Evolutionary conservation across 2,329 filamentous ascomycete species (phyloP), one percentile per base, ranked within the genome.

Genomic region (Penicillium thymicola): DNA sequence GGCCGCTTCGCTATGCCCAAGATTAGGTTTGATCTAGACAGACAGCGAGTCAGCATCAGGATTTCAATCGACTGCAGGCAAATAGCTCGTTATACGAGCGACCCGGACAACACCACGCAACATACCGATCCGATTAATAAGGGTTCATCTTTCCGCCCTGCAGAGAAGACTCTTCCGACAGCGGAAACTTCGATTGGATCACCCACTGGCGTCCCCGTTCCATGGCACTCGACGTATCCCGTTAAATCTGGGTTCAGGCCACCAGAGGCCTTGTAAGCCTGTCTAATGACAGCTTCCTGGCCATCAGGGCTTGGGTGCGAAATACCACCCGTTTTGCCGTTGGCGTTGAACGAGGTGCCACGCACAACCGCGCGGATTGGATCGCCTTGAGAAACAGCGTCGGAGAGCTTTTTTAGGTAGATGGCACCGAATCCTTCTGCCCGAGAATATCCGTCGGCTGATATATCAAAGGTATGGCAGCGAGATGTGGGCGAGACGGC

Each of bases 21-120:
- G 55, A 16, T 58, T 63, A 27, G 75, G 70, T 59, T 78, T 79
- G 9, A 71, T 14, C 30, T 34, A 34, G 30, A 34, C 30, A 34
- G 13, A 14, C 13, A 34, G 13, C 13, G 30, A 34, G 30, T 34
- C 14, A 34, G 30, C 13, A 34, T 34, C 30, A 1, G 5, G 13
- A 14, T 34, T 13, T 34, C 13, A 34, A 6, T 34, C 13, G 13
- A 34, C 30, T 34, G 30, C 13, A 14, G 30, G 30, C 4, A 14
- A 14, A 6, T 13, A 34, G 11, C 13, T 6, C 13, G 5, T 34
- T 34, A 2, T 34, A 34, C 13, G 30, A 34, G 30, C 4, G 6
- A 34, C 2, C 14, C 14, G 30, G 30, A 34, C 30, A 14, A 34
- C 30, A 34, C 30, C 30, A 34, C 11, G 30, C 30, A 34, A 34